phyloP scores from a whole-genome alignment of 495 filamentous ascomycete genomes.

The Penicillium riverlandense region DNA sequence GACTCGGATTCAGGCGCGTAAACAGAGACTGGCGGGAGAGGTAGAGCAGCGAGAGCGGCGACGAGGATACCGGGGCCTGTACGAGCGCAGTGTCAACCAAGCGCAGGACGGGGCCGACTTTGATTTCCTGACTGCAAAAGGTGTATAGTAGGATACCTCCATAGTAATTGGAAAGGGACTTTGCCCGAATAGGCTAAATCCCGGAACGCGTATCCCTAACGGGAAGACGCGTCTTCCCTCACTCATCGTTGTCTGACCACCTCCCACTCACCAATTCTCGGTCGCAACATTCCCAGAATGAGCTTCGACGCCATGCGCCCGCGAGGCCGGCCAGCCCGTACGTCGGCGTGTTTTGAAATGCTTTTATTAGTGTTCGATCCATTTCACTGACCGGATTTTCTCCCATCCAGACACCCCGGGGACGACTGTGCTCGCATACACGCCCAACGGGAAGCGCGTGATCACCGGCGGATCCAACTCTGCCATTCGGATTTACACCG shows the following conservation, averaged over 20 bases:
- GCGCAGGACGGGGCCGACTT: slow-evolving; percentile 60
- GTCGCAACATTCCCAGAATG: slow-evolving; percentile 13
- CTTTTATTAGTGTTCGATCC: background rate
- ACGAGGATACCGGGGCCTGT: slow-evolving; percentile 59
- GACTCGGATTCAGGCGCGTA: slow-evolving; percentile 29
- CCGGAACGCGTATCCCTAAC: slow-evolving; percentile 21
- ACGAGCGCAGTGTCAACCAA: slow-evolving; percentile 57
- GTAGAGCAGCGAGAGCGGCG: slow-evolving; percentile 26
- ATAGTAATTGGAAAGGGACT: background rate
- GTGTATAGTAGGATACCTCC: background rate
- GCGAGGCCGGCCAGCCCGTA: slow-evolving; percentile 40
- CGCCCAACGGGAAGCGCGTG: slow-evolving; percentile 59
- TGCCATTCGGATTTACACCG: slow-evolving; percentile 81
- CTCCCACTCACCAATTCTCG: no score
- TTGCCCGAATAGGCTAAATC: slow-evolving; percentile 22
- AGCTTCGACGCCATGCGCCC: slow-evolving; percentile 33
- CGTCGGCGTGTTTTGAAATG: slow-evolving; percentile 10
- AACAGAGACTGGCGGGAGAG: slow-evolving; percentile 7
- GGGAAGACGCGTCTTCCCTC: slow-evolving; percentile 1
- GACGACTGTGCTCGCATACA: slow-evolving; percentile 58
- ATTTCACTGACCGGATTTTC: background rate
- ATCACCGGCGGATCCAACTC: slow-evolving; percentile 89
- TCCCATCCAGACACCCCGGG: slow-evolving; percentile 54
- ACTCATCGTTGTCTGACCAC: no score
- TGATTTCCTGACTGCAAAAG: slow-evolving; percentile 51